Evolutionary conservation across 2,329 filamentous ascomycete species (phyloP).

Genomic region (Endocalyx cinctus): DNA sequence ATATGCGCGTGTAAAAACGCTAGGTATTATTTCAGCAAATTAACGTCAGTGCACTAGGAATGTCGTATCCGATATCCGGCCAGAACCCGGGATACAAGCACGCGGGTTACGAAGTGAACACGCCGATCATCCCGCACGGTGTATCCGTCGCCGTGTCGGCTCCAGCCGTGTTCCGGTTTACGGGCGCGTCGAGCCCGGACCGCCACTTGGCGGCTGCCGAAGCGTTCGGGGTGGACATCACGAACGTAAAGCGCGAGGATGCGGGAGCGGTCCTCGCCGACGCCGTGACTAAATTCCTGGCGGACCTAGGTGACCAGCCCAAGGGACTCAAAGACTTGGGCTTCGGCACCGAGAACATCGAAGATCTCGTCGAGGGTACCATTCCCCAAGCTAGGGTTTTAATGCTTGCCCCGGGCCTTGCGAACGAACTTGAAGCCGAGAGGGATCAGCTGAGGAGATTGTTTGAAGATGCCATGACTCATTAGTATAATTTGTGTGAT

Average conservation of each 20-base stretch:
- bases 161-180: constrained; percentile 92
- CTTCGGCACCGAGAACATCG: constrained; percentile 71
- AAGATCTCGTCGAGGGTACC: constrained; percentile 85
- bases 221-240: constrained; percentile 84
- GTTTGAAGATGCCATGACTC: constrained; percentile 57
- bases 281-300: constrained; percentile 75
- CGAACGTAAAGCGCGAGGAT: constrained; percentile 80
- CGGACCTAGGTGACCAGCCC: constrained; percentile 84
- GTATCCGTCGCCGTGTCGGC: constrained; percentile 93
- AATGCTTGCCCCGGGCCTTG: constrained; percentile 82
- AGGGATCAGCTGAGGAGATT: constrained; percentile 65
- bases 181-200: constrained; percentile 84
- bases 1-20: too few relatives aligned
- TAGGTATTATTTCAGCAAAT: too few relatives aligned
- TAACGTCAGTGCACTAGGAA: constrained; percentile 57
- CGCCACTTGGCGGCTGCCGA: constrained; percentile 87
- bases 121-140: constrained; percentile 87
- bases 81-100: constrained; percentile 93
- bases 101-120: constrained; percentile 71
- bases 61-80: constrained; percentile 96
- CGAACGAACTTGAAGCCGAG: constrained; percentile 63
- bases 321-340: constrained; percentile 78
- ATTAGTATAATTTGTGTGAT: too few relatives aligned
- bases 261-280: constrained; percentile 86
- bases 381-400: constrained; percentile 87